phyloP scores from a whole-genome alignment of 441 rosid genomes.

The Jatropha multifida region DNA sequence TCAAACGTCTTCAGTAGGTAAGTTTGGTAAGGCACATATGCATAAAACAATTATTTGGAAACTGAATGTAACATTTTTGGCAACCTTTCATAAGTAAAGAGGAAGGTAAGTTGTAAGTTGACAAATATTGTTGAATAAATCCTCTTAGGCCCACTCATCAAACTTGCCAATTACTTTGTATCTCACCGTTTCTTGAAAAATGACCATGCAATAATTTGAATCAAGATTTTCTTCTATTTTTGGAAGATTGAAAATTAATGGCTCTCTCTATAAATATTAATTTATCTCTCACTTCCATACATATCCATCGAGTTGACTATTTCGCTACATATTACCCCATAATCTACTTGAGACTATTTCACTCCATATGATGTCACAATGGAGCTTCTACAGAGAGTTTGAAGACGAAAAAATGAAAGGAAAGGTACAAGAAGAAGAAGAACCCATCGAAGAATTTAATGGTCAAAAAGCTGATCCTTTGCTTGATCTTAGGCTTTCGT shows the following conservation, averaged over 20 bases:
- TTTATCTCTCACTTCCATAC: not conserved
- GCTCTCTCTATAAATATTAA: not conserved
- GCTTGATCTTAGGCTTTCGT: conserved; percentile 12
- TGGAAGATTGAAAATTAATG: conserved; percentile 4
- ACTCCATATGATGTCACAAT: too few species aligned
- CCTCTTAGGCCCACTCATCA: conserved; percentile 1
- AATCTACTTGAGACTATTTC: too few species aligned
- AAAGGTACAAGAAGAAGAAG: not conserved
- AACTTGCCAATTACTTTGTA: not conserved
- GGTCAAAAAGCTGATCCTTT: not conserved
- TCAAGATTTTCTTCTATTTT: conserved; percentile 4
- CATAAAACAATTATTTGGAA: not conserved
- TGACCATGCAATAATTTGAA: not conserved
- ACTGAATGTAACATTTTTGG: not conserved
- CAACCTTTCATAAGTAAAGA: not conserved
- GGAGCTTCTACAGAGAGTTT: not conserved
- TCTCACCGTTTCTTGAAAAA: not conserved
- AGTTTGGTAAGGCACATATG: too few species aligned
- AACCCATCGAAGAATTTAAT: not conserved
- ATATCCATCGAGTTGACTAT: not conserved
- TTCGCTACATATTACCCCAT: too few species aligned
- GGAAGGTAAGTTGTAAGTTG: conserved; percentile 7
- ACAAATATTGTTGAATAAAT: not conserved
- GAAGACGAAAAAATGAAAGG: not conserved
- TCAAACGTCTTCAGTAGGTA: too few species aligned